Conservation (phyloP, 2,329 filamentous ascomycete species). For the Fonsecaea nubica region DNA sequence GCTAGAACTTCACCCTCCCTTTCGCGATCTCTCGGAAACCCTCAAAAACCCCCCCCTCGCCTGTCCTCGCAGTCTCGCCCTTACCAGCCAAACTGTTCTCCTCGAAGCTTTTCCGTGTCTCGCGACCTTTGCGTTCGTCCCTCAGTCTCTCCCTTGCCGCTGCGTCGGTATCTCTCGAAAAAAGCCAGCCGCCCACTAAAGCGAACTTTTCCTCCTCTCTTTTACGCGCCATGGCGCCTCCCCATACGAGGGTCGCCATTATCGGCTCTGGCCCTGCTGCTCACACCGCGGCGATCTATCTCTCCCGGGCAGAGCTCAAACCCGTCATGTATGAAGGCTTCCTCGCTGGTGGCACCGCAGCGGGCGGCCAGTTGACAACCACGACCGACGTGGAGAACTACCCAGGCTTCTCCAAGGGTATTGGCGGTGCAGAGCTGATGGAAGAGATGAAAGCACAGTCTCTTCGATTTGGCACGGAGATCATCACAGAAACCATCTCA, state of each 20-base stretch:
- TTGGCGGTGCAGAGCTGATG: conserved; percentile 90
- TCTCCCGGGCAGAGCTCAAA: conserved; percentile 90
- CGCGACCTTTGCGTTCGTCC: conserved; percentile 70
- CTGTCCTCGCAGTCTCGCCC: neutral
- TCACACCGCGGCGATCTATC: conserved; percentile 96
- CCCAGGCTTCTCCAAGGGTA: conserved; percentile 88
- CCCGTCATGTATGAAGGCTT: conserved; percentile 98
- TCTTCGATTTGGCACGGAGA: conserved; percentile 86
- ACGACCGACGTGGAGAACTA: conserved; percentile 99
- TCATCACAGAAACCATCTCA: conserved; percentile 90
- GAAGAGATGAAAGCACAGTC: conserved; percentile 94
- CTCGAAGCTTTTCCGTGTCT: conserved; percentile 70
- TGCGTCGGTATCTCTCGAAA: conserved; percentile 68
- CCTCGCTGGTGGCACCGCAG: conserved; percentile 94
- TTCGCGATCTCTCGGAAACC: conserved; percentile 1
- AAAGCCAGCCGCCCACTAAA: conserved; percentile 50
- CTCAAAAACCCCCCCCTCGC: neutral
- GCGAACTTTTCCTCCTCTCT: conserved; percentile 46
- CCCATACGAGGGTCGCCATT: conserved; percentile 48
- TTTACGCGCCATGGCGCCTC: conserved; percentile 76
- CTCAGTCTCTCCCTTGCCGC: conserved; percentile 75
- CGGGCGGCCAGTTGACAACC: conserved; percentile 95
- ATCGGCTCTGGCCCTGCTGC: conserved; percentile 95
- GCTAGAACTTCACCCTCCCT: conserved; percentile 18
- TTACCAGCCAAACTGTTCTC: conserved; percentile 87